Evolutionary conservation across 139 green algal genomes (phyloP).

Genomic region (Gonium pectorale): DNA sequence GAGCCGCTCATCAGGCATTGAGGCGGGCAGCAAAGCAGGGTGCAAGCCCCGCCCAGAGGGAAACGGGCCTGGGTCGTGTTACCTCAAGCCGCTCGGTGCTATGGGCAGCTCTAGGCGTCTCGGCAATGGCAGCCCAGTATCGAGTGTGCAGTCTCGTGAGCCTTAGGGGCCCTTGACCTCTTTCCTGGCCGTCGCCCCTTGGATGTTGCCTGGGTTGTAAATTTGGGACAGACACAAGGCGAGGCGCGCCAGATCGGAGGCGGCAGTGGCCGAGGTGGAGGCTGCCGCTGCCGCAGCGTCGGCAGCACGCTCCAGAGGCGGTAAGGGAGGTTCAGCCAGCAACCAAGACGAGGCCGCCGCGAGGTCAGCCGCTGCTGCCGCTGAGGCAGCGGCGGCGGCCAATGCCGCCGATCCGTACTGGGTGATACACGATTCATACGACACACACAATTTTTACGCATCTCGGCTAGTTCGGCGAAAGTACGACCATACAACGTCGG

Average conservation of each 20-base stretch:
- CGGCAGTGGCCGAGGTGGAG: neutral
- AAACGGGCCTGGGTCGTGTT: too few relatives aligned
- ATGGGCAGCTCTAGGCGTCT: too few relatives aligned
- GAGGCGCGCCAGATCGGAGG: neutral
- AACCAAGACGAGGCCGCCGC: neutral
- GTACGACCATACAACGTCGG: too few relatives aligned
- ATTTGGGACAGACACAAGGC: constrained; percentile 24
- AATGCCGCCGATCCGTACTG: constrained; percentile 12
- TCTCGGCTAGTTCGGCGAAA: neutral
- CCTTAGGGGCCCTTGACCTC: too few relatives aligned
- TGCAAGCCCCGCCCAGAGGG: too few relatives aligned
- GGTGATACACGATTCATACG: constrained; percentile 26
- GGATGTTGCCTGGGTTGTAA: too few relatives aligned
- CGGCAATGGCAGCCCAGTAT: too few relatives aligned
- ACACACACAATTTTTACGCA: constrained; percentile 40
- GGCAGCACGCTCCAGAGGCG: neutral
- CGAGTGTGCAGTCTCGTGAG: too few relatives aligned
- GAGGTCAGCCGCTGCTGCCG: neutral
- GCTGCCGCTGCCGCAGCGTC: neutral
- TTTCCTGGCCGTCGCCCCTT: too few relatives aligned
- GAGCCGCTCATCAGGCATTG: too few relatives aligned
- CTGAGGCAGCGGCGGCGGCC: neutral
- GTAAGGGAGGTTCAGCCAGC: neutral
- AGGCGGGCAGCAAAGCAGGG: too few relatives aligned
- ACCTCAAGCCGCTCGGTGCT: too few relatives aligned